A percentile compares a stretch with the other conserved stretches of the same genome.
These are phyloP conservation scores for Phytophthora quininea DNA, from an alignment of 352 stramenopile genomes.

Conservation along the genomic window DNA sequence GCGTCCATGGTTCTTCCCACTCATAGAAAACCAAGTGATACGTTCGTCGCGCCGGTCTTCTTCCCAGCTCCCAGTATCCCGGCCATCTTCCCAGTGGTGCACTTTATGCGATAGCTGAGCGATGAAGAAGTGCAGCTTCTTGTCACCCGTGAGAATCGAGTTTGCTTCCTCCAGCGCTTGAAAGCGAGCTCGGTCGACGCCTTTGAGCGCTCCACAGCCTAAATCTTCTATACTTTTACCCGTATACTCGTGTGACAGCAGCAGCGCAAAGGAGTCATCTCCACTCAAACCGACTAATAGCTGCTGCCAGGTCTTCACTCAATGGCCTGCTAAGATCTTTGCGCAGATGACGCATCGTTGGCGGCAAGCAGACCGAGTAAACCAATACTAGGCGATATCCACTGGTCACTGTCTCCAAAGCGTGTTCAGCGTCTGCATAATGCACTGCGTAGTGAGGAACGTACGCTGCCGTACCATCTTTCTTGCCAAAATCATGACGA, in stretches of 20 bases:
- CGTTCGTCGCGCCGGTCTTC: slow-evolving; percentile 11
- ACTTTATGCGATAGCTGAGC: slow-evolving; percentile 16
- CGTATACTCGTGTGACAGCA: slow-evolving; percentile 33
- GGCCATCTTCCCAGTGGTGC: slow-evolving; percentile 1
- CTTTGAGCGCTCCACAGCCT: slow-evolving; percentile 22
- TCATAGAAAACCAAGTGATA: slow-evolving; percentile 12
- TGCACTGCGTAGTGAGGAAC: slow-evolving; percentile 27
- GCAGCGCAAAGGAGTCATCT: slow-evolving; percentile 18
- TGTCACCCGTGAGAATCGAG: neutral
- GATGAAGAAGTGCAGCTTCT: slow-evolving; percentile 24
- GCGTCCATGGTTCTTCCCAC: slow-evolving; percentile 9
- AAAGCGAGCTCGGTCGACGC: slow-evolving; percentile 26
- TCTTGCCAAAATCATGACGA: slow-evolving; percentile 30
- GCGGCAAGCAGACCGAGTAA: slow-evolving; percentile 30
- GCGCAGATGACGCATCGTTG: slow-evolving; percentile 9
- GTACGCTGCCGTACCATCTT: slow-evolving; percentile 14
- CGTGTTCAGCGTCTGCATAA: slow-evolving; percentile 31
- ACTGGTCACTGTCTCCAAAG: slow-evolving; percentile 28
- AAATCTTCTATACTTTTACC: slow-evolving; percentile 20
- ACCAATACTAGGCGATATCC: slow-evolving; percentile 32
- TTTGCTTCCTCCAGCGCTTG: slow-evolving; percentile 27
- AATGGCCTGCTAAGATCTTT: neutral
- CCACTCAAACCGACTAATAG: slow-evolving; percentile 7
- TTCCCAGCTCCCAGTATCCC: slow-evolving; percentile 1
- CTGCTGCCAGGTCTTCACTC: slow-evolving; percentile 12